phyloP scores from a whole-genome alignment of 148 eudicot species.

The Spergularia bocconei region DNA sequence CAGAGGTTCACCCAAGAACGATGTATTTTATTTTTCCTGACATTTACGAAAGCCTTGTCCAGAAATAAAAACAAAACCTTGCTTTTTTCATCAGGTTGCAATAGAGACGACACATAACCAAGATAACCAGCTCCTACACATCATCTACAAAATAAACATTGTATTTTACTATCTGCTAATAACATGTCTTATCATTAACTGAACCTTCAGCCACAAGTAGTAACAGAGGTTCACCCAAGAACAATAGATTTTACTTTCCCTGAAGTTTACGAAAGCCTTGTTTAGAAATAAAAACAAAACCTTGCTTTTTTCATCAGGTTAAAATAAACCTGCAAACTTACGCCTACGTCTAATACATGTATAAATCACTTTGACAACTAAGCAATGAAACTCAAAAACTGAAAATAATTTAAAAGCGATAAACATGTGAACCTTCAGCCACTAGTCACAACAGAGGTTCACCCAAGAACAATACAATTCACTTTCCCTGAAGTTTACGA shows the following conservation, averaged over 20 bases:
- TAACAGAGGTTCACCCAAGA: slow-evolving; percentile 35
- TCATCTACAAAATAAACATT: no score
- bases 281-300: slow-evolving; percentile 39
- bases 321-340: not conserved
- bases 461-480: slow-evolving; percentile 33
- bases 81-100: slow-evolving; percentile 53
- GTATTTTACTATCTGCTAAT: not conserved
- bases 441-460: slow-evolving; percentile 26
- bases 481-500: slow-evolving; percentile 30
- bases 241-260: slow-evolving; percentile 23
- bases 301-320: slow-evolving; percentile 64
- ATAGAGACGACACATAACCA: not conserved
- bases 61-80: slow-evolving; percentile 37
- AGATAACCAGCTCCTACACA: no score
- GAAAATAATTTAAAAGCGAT: not conserved
- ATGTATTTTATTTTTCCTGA: slow-evolving; percentile 26
- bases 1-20: slow-evolving; percentile 43
- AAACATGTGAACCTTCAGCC: slow-evolving; percentile 28
- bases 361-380: no score
- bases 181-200: slow-evolving; percentile 30
- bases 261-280: slow-evolving; percentile 27
- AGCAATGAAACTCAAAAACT: no score
- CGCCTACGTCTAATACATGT: no score
- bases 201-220: slow-evolving; percentile 27
- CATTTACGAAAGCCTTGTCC: slow-evolving; percentile 32